Percentiles rank a stretch among this genome's conserved stretches.
These are phyloP conservation scores for Lactifluus subvellereus DNA, from an alignment of 768 basidiomycete species.

Conservation along the genomic window DNA sequence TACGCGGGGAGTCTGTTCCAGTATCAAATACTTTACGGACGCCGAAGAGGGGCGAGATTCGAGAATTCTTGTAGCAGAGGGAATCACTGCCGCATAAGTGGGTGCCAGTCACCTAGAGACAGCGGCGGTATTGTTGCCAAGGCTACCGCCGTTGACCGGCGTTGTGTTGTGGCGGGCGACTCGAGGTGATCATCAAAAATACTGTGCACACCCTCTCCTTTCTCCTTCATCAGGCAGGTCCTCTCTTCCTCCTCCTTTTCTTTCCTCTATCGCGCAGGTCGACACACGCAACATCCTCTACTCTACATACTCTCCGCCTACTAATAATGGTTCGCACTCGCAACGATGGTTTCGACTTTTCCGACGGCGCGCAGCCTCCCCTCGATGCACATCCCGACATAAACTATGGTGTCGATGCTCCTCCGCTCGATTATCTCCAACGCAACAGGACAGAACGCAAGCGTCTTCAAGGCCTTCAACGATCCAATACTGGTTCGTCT, in stretches of 20 bases:
- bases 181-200: neutral
- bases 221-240: conserved; percentile 6
- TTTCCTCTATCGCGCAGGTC: conserved; percentile 4
- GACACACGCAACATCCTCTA: neutral
- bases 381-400: conserved; percentile 18
- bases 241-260: neutral
- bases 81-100: too few relatives aligned
- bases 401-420: conserved; percentile 12
- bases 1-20: too few relatives aligned
- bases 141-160: neutral
- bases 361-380: conserved; percentile 19
- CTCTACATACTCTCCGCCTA: neutral
- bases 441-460: conserved; percentile 83
- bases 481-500: conserved; percentile 40
- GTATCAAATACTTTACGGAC: too few relatives aligned
- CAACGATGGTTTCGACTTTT: conserved; percentile 21
- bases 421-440: conserved; percentile 49
- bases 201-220: neutral
- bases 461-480: conserved; percentile 81
- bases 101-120: too few relatives aligned
- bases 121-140: neutral
- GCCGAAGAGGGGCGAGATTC: too few relatives aligned
- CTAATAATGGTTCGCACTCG: conserved; percentile 1
- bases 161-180: neutral
- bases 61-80: too few relatives aligned